Base-by-base conservation (phyloP, 441 rosid genomes). In the Corymbia calophylla region DNA sequence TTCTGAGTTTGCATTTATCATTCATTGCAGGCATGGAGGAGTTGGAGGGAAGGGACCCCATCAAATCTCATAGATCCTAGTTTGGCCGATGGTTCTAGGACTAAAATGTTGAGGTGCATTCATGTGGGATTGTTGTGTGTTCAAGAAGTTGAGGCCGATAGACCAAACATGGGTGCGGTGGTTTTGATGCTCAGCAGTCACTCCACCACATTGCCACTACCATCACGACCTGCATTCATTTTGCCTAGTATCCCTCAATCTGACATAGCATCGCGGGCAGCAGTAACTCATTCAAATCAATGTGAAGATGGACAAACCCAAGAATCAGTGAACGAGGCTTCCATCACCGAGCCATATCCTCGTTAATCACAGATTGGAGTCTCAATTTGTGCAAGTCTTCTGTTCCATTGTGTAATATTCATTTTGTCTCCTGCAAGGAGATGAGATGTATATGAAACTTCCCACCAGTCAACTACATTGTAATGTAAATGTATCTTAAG, bases 191-290 rank as follows among this genome's bases (percentile, higher is more conserved):
- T 64, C 1, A 64, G 31, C 0, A 64, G 73, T 64, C 7, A 64
- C 0, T 64, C 73, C 39, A 64, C 73, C 73, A 64, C 1, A 35
- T n/a, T 64, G 73, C 73, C 73, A n/a, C 35, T 15, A 15, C 73
- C 73, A 64, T 64, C 73, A n/a, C 73, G 39, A 64, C 73, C 73
- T 64, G 73, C 73, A 0, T 64, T 64, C 73, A n/a, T 64, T 64
- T n/a, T 64, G 35, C 73, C 16, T 9, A 64, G 73, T 64, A 64
- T 64, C 39, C 73, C 0, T 4, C 35, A 64, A n/a, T n/a, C 39
- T n/a, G 6, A n/a, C 39, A 64, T 10, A 7, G 0, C 35, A 6
- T 4, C 70, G 10, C 35, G 0, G 19, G 70, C 16, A 19, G 15
- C 32, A 18, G 35, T 14, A 64, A 64, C 35, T 15, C 35, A 64